Base-by-base conservation (phyloP, 2,329 filamentous ascomycete genomes). In the Plenodomus lindquistii region DNA sequence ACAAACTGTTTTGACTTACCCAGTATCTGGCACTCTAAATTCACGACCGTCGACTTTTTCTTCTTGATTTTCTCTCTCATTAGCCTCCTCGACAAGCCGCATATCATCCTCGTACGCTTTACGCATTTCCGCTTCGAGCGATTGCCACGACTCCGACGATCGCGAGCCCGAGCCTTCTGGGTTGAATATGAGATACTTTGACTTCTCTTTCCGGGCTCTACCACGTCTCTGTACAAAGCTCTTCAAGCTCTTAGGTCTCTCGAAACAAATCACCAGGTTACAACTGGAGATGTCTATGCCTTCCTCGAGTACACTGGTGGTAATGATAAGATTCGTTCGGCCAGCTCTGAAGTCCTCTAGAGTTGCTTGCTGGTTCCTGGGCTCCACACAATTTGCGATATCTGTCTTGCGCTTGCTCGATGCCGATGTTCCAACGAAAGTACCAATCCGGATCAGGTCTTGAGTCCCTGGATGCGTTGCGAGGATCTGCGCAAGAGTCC, bases 71-170 rank as follows among this genome's bases (percentile, higher is more conserved):
- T 77, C 69, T 0, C 82, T 66, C 2, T 73, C 60, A 31, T 75
- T 64, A 0, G 83, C 67, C 13, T 75, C 64, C 17, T 77, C 62
- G 0, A 79, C 64, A 42, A 80, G 70, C 18, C 86, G 77, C 51
- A 80, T 68, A 5, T 91, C 84, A 37, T 89, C 80, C 52, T 85
- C 80, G 60, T 90, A 95, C 0, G 80, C 79, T 39, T 72, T 66
- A 58, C 85, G 88, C 86, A 96, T 91, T n/a, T 83, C 76, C 2
- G 77, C 68, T 65, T 97, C 93, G 15, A 94, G 76, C 0, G 67
- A 62, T 20, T 83, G 74, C 87, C 89, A 96, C 20, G 81, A 77
- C 2, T 68, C 57, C 2, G 77, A 55, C 55, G 20, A 59, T 46
- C 36, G 75, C 62, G 27, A 69, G 59, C 3, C 46, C 11, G 49